Base-by-base conservation (phyloP, 2,329 filamentous ascomycete genomes). In the Sporothrix humicola region DNA sequence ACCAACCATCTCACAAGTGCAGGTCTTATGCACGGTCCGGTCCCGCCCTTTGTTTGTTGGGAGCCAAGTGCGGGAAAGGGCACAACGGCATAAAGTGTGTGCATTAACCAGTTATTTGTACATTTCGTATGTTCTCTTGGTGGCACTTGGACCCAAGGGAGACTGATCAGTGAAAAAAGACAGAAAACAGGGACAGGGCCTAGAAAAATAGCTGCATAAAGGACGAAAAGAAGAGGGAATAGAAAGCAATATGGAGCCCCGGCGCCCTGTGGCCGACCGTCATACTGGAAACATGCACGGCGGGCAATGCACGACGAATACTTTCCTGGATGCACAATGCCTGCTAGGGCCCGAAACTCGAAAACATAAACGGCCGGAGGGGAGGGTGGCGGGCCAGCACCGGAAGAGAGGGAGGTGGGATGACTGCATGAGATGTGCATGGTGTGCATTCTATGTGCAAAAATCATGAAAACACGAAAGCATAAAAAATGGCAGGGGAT, bases 361-460 rank as follows among this genome's bases (percentile, higher is more conserved):
- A 52, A 52, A 59, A 17, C 13, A 31, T 6, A 59, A 56, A 23
- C 52, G 56, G 58, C 31, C 31, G 58, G 17, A 42, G 8, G 15
- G 15, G 6, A 20, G 52, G 12, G 17, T 20, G 20, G 52, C 23
- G 26, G 58, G 58, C 10, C 12, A 44, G 5, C 17, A 23, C 10
- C 42, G 42, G 42, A 65, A 20, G 61, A 46, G 59, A 63, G 17
- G 59, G 59, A 65, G 6, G n/a, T 17, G 59, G 31, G 42, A 65
- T 15, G 59, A 46, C 59, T 46, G 59, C 59, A 65, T 46, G 59
- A 46, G 44, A 52, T 68, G 65, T 68, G 65, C 65, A 37, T 37
- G 31, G 2, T 2, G 31, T 37, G 31, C 31, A 37, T 2, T 5
- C 26, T 15, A 37, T 37, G 46, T 69, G 23, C 26, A 69, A 54